A percentile compares a stretch with the other conserved stretches of the same genome.
Evolutionary conservation across 2,329 filamentous ascomycete species (phyloP).

Genomic region (Nakataea oryzae): DNA sequence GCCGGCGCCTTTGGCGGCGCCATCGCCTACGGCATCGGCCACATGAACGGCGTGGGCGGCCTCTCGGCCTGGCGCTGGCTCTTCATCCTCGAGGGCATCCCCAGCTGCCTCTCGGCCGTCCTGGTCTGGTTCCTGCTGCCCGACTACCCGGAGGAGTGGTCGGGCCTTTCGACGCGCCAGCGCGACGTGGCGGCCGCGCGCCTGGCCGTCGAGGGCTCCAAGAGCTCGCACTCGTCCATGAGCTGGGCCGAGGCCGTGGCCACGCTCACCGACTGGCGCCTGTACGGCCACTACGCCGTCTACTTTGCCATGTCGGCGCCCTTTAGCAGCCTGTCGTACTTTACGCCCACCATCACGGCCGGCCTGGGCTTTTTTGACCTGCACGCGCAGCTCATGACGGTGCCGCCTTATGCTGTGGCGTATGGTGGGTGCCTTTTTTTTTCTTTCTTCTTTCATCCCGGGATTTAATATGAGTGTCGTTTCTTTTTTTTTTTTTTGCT

Average conservation of each 20-base stretch:
- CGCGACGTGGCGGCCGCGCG: conserved; percentile 39
- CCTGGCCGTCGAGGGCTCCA: conserved; percentile 34
- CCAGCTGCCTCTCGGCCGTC: conserved; percentile 42
- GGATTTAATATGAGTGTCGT: not conserved
- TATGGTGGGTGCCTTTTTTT: conserved; percentile 27
- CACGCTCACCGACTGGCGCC: conserved; percentile 53
- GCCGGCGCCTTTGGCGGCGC: conserved; percentile 65
- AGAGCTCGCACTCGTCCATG: conserved; percentile 49
- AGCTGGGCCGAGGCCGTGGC: conserved; percentile 60
- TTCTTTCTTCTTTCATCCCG: not conserved
- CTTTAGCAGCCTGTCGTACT: conserved; percentile 50
- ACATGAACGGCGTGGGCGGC: conserved; percentile 55
- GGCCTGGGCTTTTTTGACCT: conserved; percentile 40
- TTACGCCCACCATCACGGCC: conserved; percentile 49
- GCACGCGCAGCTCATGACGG: conserved; percentile 55
- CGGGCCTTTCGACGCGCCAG: conserved; percentile 51
- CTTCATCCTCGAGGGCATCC: conserved; percentile 37
- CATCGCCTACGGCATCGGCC: conserved; percentile 61
- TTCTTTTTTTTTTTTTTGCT: not conserved
- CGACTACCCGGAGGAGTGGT: conserved; percentile 55
- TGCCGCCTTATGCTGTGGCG: conserved; percentile 53
- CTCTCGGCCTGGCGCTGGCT: conserved; percentile 64
- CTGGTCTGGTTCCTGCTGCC: conserved; percentile 51
- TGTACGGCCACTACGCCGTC: conserved; percentile 56
- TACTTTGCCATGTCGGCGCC: conserved; percentile 41